These are phyloP conservation scores for Nematocida homosporus DNA, from an alignment of 371 early-diverging fungal species.

Conservation along the genomic window DNA sequence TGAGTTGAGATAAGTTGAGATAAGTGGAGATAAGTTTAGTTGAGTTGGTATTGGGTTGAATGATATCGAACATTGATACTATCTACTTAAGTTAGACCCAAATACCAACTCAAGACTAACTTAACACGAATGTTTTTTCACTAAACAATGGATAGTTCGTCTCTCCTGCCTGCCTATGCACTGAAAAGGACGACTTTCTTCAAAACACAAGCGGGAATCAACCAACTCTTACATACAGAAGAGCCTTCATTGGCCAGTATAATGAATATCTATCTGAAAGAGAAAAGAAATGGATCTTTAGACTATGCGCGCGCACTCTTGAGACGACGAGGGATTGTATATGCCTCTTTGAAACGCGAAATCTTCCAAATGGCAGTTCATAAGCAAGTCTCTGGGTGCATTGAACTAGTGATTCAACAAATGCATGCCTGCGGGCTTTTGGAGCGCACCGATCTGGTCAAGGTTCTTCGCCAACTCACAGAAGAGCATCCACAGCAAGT, in stretches of 20 bases:
- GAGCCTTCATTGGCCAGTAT: not conserved
- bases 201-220: not conserved
- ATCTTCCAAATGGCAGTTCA: not conserved
- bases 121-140: too few relatives aligned
- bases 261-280: constrained; percentile 8
- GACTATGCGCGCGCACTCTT: constrained; percentile 29
- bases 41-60: too few relatives aligned
- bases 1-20: too few relatives aligned
- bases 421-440: too few relatives aligned
- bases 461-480: constrained; percentile 10
- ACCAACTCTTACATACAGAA: not conserved
- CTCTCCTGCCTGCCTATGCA: too few relatives aligned
- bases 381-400: not conserved
- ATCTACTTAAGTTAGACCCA: too few relatives aligned
- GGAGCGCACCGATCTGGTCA: constrained; percentile 7
- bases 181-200: constrained; percentile 5
- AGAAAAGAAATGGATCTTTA: constrained; percentile 5
- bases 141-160: too few relatives aligned
- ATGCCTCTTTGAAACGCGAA: not conserved
- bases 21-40: too few relatives aligned
- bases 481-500: constrained; percentile 4
- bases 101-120: too few relatives aligned
- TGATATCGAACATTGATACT: too few relatives aligned
- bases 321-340: constrained; percentile 6
- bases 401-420: too few relatives aligned